phyloP scores from a whole-genome alignment of 805 yeast genomes.

The Wickerhamiella bombiphila region DNA sequence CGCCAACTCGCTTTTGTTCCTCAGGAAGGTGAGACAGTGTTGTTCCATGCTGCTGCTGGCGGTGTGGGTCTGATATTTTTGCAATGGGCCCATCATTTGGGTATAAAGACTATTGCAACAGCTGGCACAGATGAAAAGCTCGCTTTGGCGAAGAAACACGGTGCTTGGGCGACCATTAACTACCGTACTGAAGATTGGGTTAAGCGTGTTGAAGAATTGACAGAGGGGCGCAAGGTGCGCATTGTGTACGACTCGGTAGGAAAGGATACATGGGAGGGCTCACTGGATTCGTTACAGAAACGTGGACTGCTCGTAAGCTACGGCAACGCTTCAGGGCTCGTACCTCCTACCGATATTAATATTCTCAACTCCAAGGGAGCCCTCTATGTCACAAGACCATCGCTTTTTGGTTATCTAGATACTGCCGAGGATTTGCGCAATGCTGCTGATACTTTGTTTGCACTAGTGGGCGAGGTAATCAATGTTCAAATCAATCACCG shows the following conservation, averaged over 20 bases:
- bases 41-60: slow-evolving; percentile 91
- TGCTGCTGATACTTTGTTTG: slow-evolving; percentile 12
- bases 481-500: slow-evolving; percentile 35
- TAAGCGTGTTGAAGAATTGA: slow-evolving; percentile 21
- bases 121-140: slow-evolving; percentile 70
- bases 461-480: slow-evolving; percentile 21
- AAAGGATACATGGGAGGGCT: slow-evolving; percentile 57
- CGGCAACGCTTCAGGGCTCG: slow-evolving; percentile 80
- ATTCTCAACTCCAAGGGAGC: slow-evolving; percentile 46
- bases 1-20: slow-evolving; percentile 52
- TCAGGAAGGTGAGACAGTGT: slow-evolving; percentile 46
- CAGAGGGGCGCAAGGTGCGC: slow-evolving; percentile 22
- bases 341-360: slow-evolving; percentile 46
- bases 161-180: slow-evolving; percentile 59
- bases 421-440: slow-evolving; percentile 31
- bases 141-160: slow-evolving; percentile 46
- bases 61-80: slow-evolving; percentile 69
- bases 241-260: slow-evolving; percentile 27
- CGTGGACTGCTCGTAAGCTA: slow-evolving; percentile 64
- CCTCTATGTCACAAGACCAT: slow-evolving; percentile 48
- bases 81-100: slow-evolving; percentile 47
- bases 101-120: slow-evolving; percentile 73
- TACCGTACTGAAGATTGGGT: slow-evolving; percentile 23
- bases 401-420: slow-evolving; percentile 36
- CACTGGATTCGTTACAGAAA: slow-evolving; percentile 40